A percentile compares a stretch with the other conserved stretches of the same genome.
Evolutionary conservation across 192 early-diverging fungal genomes (phyloP).

Genomic region (Backusella tuberculispora): DNA sequence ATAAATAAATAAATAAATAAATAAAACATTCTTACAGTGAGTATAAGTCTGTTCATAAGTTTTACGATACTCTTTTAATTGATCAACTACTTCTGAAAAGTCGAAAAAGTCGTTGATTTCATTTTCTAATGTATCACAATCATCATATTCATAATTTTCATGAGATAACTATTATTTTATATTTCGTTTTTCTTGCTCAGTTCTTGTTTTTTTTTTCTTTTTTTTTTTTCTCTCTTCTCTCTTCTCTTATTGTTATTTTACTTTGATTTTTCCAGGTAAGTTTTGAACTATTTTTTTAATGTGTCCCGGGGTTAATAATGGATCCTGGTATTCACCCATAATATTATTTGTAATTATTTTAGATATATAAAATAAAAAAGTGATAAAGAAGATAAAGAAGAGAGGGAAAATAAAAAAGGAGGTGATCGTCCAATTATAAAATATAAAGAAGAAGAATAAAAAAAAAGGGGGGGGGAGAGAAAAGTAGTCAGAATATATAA

Average conservation of each 20-base stretch:
- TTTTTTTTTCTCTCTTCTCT: conserved; percentile 51
- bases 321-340: conserved; percentile 47
- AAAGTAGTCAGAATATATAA: not conserved
- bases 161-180: conserved; percentile 34
- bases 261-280: conserved; percentile 55
- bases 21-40: conserved; percentile 32
- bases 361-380: not conserved
- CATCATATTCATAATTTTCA: conserved; percentile 54
- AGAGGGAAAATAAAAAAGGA: not conserved
- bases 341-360: not conserved
- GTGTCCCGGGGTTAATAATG: conserved; percentile 53
- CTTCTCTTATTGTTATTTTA: not conserved
- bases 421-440: not conserved
- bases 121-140: conserved; percentile 49
- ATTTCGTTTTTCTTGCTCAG: not conserved
- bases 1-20: not conserved
- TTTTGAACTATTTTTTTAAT: conserved; percentile 57
- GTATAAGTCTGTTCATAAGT: conserved; percentile 47
- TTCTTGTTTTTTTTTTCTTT: conserved; percentile 16
- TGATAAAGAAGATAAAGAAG: not conserved
- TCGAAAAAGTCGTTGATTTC: conserved; percentile 66
- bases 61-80: conserved; percentile 41
- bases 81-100: conserved; percentile 53
- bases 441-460: not conserved
- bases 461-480: not conserved